Conservation (phyloP, 2,329 filamentous ascomycete genomes). For the Colletotrichum theobromicola region DNA sequence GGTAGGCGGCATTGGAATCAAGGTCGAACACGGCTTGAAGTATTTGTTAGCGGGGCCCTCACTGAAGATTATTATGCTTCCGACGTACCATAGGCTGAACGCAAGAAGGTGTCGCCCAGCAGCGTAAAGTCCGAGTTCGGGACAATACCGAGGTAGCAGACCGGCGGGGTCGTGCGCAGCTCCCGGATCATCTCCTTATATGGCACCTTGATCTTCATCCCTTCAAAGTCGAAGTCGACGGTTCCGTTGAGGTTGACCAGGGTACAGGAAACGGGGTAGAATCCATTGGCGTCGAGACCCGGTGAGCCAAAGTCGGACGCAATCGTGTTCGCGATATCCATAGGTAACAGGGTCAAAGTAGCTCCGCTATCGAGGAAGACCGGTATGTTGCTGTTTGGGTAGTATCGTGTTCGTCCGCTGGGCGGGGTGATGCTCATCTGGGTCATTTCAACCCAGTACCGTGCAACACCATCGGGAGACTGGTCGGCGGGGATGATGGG, state of each 20-base stretch:
- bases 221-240: conserved; percentile 54
- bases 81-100: conserved; percentile 55
- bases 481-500: conserved; percentile 61
- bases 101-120: conserved; percentile 64
- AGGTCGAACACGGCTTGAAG: conserved; percentile 55
- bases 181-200: conserved; percentile 54
- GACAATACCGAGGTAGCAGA: conserved; percentile 56
- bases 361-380: conserved; percentile 76
- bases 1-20: conserved; percentile 50
- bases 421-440: conserved; percentile 47
- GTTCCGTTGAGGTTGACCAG: conserved; percentile 44
- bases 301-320: conserved; percentile 53
- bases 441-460: conserved; percentile 58
- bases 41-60: not conserved
- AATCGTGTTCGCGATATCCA: conserved; percentile 54
- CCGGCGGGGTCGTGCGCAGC: conserved; percentile 27
- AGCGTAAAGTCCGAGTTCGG: conserved; percentile 52
- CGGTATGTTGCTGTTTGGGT: conserved; percentile 42
- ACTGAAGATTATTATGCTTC: not conserved
- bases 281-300: conserved; percentile 43
- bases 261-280: conserved; percentile 52
- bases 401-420: conserved; percentile 32
- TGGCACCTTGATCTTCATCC: conserved; percentile 52
- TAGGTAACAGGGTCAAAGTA: conserved; percentile 70
- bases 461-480: conserved; percentile 59